Percentiles rank a stretch among this genome's conserved stretches.
phyloP scores from a whole-genome alignment of 331 rosid species.

The Acacia pycnantha region DNA sequence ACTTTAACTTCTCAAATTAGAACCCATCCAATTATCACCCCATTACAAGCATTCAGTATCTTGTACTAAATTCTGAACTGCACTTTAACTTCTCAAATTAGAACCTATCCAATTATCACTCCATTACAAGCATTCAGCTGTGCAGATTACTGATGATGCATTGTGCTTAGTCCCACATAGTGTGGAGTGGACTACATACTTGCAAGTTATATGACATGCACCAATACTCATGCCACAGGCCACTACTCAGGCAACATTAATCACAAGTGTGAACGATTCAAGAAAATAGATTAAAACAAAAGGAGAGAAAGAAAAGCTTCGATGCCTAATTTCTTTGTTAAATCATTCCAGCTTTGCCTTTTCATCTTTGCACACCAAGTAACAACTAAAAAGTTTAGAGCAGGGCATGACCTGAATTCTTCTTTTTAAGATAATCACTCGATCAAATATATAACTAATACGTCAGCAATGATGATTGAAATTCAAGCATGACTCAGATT shows the following conservation, averaged over 20 bases:
- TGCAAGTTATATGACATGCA: neutral
- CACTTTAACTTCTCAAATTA: neutral
- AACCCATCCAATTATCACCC: neutral
- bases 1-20: neutral
- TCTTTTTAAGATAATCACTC: neutral
- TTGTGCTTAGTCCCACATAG: neutral
- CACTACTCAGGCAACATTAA: neutral
- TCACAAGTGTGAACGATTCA: neutral
- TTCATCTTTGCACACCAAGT: neutral
- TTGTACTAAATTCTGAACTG: neutral
- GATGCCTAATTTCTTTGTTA: conserved; percentile 3
- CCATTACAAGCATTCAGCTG: neutral
- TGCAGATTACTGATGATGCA: neutral
- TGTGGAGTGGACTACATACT: neutral
- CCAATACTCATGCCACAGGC: neutral
- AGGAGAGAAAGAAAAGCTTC: neutral
- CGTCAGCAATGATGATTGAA: neutral
- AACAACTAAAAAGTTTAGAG: neutral
- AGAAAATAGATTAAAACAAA: neutral
- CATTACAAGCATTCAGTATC: neutral
- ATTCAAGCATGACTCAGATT: conserved; percentile 7
- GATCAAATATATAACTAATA: neutral
- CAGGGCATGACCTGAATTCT: neutral
- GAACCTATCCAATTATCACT: neutral
- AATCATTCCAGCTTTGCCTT: conserved; percentile 3